Base-by-base conservation (phyloP, 495 filamentous ascomycete genomes). In the Aspergillus avenaceus region DNA sequence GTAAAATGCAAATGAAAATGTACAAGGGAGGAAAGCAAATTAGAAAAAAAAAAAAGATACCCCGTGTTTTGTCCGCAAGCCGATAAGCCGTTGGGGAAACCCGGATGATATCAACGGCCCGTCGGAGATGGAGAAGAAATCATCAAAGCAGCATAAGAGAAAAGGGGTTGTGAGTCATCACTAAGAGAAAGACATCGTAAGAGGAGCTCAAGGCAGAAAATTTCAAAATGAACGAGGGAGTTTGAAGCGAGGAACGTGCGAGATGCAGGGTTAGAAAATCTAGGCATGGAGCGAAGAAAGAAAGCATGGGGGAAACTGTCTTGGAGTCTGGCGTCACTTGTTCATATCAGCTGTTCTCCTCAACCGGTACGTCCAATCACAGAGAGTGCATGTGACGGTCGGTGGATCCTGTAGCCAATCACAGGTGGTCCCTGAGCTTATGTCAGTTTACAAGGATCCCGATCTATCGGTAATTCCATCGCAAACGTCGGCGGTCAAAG, bases 241-340 rank as follows among this genome's bases (percentile, higher is more conserved):
- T 5, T 18, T 23, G n/a, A 58, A 52, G 47, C 26, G 48, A 51
- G 25, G 36, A 46, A 41, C 22, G 40, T 26, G 34, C 27, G 52
- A 36, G 51, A 54, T 44, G 44, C 41, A 53, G 42, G 41, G 47
- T 13, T 6, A 19, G 2, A 32, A 26, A 45, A 26, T 40, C 42
- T 36, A 41, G 36, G 56, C 41, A 47, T 19, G 24, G 52, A 47
- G 49, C 45, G 37, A 49, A 52, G 43, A 16, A 45, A 28, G 46
- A 34, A 13, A 18, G 41, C 8, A 32, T 27, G 27, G 28, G 34
- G 32, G 34, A 38, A n/a, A 7, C 34, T 7, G 34, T 38, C 34
- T n/a, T 23, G 41, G 31, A 50, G 49, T 51, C 51, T 63, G 56
- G 56, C 56, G 61, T 64, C 61, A 63, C 51, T 60, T 32, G 50